A percentile compares a stretch with the other conserved stretches of the same genome.
Conservation (phyloP, 1,139 yeast genomes). For the Yamadazyma buinensis region DNA sequence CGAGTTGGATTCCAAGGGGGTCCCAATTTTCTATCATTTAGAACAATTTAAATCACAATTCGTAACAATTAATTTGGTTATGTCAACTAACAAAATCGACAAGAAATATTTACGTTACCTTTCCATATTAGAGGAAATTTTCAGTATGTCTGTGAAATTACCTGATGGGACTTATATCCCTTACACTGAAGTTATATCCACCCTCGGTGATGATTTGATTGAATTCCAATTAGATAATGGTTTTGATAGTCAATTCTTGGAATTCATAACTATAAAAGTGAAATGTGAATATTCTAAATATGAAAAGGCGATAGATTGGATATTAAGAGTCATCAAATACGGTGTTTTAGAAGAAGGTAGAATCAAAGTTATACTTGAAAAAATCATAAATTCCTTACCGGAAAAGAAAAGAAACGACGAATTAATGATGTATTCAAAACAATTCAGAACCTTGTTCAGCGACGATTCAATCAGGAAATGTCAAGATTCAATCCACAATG, state of each 20-base stretch:
- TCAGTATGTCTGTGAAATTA: constrained; percentile 67
- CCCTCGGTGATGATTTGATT: constrained; percentile 70
- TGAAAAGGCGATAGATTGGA: constrained; percentile 70
- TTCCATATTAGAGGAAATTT: constrained; percentile 60
- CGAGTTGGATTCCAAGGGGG: constrained; percentile 34
- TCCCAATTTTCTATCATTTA: constrained; percentile 65
- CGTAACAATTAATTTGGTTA: constrained; percentile 61
- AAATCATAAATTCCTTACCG: constrained; percentile 69
- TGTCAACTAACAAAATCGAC: constrained; percentile 63
- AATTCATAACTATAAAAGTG: constrained; percentile 57
- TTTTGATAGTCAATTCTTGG: constrained; percentile 59
- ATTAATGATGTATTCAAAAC: constrained; percentile 62
- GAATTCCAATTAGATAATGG: constrained; percentile 55
- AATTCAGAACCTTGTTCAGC: constrained; percentile 50
- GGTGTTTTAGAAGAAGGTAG: constrained; percentile 72
- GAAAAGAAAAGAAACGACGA: constrained; percentile 81
- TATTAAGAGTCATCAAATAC: constrained; percentile 57
- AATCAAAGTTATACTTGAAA: constrained; percentile 67
- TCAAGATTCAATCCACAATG: constrained; percentile 63
- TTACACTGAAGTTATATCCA: constrained; percentile 71
- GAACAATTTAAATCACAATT: constrained; percentile 82
- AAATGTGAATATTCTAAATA: constrained; percentile 66
- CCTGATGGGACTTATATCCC: constrained; percentile 54
- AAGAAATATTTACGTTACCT: constrained; percentile 60
- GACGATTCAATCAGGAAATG: constrained; percentile 63